Percentiles rank a stretch among this genome's conserved stretches.
phyloP scores from a whole-genome alignment of 1,139 yeast genomes.

The Geotrichum reessii region DNA sequence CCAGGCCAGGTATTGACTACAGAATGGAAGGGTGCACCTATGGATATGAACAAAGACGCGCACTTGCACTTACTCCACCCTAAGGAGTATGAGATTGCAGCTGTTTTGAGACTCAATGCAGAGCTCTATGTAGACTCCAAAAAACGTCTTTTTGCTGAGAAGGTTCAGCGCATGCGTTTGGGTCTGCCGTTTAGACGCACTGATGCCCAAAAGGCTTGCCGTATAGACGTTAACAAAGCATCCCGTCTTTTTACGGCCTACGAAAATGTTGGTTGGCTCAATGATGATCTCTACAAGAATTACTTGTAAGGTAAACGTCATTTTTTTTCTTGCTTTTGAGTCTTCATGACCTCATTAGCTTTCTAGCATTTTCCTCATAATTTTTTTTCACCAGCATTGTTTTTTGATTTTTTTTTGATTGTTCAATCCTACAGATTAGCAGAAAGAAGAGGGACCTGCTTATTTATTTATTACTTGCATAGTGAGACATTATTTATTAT shows the following conservation, averaged over 20 bases:
- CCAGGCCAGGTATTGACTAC: conserved; percentile 70
- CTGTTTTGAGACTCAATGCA: conserved; percentile 81
- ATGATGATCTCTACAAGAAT: conserved; percentile 64
- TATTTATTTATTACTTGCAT: not conserved
- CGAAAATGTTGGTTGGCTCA: conserved; percentile 93
- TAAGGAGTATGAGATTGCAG: conserved; percentile 83
- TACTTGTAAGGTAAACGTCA: conserved; percentile 35
- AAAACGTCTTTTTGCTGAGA: conserved; percentile 82
- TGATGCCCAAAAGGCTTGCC: conserved; percentile 95
- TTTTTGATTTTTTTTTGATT: not conserved
- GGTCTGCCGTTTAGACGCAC: conserved; percentile 91
- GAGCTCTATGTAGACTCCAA: conserved; percentile 87
- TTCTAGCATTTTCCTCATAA: not conserved
- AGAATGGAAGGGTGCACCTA: conserved; percentile 97
- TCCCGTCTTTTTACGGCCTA: conserved; percentile 86
- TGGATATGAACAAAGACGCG: conserved; percentile 81
- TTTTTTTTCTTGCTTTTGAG: not conserved
- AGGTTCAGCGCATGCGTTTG: conserved; percentile 66
- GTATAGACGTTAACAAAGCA: conserved; percentile 95
- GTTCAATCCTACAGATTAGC: not conserved
- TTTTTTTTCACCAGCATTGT: not conserved
- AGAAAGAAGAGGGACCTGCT: not conserved
- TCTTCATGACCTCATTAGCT: not conserved
- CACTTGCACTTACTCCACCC: conserved; percentile 70
- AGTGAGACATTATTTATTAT: not conserved